Evolutionary conservation across 208 protist genomes (phyloP).

Genomic region (Acanthamoeba royreba): DNA sequence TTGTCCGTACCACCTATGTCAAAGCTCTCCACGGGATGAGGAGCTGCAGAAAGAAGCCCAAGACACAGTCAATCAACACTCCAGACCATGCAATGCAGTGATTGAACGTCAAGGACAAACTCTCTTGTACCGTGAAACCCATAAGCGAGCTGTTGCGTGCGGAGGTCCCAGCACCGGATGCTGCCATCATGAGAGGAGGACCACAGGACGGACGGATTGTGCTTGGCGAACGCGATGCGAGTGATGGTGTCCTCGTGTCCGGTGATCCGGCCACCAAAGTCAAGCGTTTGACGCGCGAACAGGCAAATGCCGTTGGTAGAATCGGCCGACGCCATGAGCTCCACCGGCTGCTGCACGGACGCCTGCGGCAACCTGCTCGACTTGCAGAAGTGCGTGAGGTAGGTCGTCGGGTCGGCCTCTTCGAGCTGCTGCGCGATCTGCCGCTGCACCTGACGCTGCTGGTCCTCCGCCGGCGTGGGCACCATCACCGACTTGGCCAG

Average conservation of each 20-base stretch:
- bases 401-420: not conserved
- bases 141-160: not conserved
- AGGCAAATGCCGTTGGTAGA: conserved; percentile 5
- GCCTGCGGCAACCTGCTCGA: not conserved
- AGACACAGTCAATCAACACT: no score
- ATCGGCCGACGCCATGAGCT: not conserved
- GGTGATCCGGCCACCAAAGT: not conserved
- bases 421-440: not conserved
- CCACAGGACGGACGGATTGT: not conserved
- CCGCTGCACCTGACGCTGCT: not conserved
- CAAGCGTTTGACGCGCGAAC: not conserved
- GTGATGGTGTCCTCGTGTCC: not conserved
- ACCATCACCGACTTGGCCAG: not conserved
- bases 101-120: not conserved
- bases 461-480: not conserved
- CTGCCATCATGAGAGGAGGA: conserved; percentile 6
- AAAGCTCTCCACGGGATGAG: not conserved
- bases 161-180: not conserved
- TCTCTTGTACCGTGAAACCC: not conserved
- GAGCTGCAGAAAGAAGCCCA: no score
- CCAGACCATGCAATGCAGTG: not conserved
- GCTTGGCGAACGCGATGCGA: not conserved
- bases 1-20: not conserved
- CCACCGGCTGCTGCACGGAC: not conserved
- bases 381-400: not conserved